These are phyloP conservation scores for Geotrichum cucujoidarum DNA, from an alignment of 1,139 yeast genomes.

Conservation along the genomic window DNA sequence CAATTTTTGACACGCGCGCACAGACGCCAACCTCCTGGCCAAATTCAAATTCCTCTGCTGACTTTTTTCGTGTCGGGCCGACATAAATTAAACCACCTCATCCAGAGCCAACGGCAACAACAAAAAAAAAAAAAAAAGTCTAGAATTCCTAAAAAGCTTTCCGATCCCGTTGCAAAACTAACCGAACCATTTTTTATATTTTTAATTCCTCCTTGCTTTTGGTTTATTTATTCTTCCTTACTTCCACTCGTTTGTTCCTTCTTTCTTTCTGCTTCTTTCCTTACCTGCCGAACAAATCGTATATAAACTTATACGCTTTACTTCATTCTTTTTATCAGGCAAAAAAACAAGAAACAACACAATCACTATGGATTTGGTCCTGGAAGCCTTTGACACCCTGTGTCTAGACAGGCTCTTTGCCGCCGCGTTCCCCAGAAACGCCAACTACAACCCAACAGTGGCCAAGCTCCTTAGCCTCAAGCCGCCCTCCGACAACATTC, in stretches of 20 bases:
- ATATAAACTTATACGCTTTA: too few relatives aligned
- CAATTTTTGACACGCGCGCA: too few relatives aligned
- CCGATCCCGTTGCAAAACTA: too few relatives aligned
- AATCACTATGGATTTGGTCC: conserved; percentile 72
- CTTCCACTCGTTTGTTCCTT: neutral
- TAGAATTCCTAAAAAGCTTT: too few relatives aligned
- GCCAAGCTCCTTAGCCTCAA: conserved; percentile 12
- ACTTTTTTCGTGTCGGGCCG: too few relatives aligned
- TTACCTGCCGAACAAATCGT: neutral
- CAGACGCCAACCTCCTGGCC: too few relatives aligned
- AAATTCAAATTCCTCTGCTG: too few relatives aligned
- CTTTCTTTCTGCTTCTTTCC: neutral
- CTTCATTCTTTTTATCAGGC: neutral
- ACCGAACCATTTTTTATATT: neutral
- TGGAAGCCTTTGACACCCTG: conserved; percentile 70
- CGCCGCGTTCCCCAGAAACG: conserved; percentile 42
- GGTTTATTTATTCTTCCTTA: neutral
- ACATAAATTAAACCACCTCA: too few relatives aligned
- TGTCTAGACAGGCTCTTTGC: conserved; percentile 72
- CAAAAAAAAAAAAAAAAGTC: too few relatives aligned
- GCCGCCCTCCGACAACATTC: neutral
- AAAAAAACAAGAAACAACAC: neutral
- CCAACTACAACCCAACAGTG: conserved; percentile 9
- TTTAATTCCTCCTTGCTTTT: neutral
- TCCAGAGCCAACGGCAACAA: too few relatives aligned